Percentiles rank a stretch among this genome's conserved stretches.
These are phyloP conservation scores for Fusarium hainanense DNA, from an alignment of 2,329 filamentous ascomycete species.

Conservation along the genomic window DNA sequence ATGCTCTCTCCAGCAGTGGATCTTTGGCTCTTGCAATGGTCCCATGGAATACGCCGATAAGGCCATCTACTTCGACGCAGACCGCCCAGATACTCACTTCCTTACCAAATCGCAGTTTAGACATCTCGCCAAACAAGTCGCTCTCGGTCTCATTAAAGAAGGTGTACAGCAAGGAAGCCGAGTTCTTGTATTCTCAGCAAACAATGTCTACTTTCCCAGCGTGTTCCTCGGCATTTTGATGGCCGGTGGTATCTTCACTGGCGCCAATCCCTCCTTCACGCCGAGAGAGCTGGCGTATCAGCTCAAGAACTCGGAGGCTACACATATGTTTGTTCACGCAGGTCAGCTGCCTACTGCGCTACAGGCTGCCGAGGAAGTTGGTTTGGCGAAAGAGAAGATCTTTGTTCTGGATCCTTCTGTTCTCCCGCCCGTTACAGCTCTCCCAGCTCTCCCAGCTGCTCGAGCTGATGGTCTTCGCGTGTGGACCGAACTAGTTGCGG, in stretches of 20 bases:
- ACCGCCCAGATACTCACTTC: conserved; percentile 72
- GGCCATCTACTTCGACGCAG: conserved; percentile 70
- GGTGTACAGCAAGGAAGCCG: conserved; percentile 76
- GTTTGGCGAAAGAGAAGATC: conserved; percentile 65
- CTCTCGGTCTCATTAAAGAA: conserved; percentile 70
- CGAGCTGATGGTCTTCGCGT: conserved; percentile 50
- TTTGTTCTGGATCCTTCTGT: conserved; percentile 73
- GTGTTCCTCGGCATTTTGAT: conserved; percentile 79
- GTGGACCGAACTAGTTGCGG: conserved; percentile 72
- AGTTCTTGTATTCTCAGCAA: conserved; percentile 79
- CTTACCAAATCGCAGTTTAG: conserved; percentile 73
- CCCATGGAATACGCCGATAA: conserved; percentile 53
- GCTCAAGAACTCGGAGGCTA: conserved; percentile 75
- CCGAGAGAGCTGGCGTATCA: conserved; percentile 80
- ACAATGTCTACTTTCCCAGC: conserved; percentile 77
- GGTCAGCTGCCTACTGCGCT: conserved; percentile 70
- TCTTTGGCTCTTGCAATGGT: conserved; percentile 60
- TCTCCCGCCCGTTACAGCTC: conserved; percentile 1
- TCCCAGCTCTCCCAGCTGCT: conserved; percentile 45
- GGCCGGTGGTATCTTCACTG: conserved; percentile 81
- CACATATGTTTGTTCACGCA: conserved; percentile 71
- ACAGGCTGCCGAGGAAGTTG: conserved; percentile 70
- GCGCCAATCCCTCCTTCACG: conserved; percentile 76
- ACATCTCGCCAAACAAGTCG: conserved; percentile 76
- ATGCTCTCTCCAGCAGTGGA: conserved; percentile 65